Evolutionary conservation across 306 rosid genomes (phyloP).

Genomic region (Gillenia trifoliata): DNA sequence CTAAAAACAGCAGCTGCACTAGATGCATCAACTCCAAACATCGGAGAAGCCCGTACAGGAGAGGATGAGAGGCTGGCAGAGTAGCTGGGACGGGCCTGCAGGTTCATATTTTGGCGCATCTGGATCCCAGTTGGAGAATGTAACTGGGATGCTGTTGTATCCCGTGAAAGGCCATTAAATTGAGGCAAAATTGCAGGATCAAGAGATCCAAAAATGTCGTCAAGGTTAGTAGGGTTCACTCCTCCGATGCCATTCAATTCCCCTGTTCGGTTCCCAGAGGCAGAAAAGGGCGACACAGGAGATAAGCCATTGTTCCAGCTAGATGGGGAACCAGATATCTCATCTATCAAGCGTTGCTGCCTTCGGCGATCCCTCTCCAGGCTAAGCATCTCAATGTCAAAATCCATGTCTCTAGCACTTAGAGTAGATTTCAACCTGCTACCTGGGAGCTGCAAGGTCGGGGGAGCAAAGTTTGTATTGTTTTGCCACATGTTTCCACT

Average conservation of each 20-base stretch:
- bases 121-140: slow-evolving; percentile 53
- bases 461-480: slow-evolving; percentile 44
- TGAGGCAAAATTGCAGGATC: slow-evolving; percentile 51
- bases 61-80: slow-evolving; percentile 38
- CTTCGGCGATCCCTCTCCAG: slow-evolving; percentile 42
- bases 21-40: slow-evolving; percentile 34
- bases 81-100: slow-evolving; percentile 44
- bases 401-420: slow-evolving; percentile 47
- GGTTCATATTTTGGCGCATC: slow-evolving; percentile 47
- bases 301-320: slow-evolving; percentile 52
- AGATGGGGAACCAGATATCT: slow-evolving; percentile 47
- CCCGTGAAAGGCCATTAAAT: slow-evolving; percentile 58
- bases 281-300: slow-evolving; percentile 29
- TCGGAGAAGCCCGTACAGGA: slow-evolving; percentile 42
- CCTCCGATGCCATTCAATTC: slow-evolving; percentile 48
- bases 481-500: slow-evolving; percentile 50
- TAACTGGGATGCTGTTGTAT: slow-evolving; percentile 36
- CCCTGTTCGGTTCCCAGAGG: slow-evolving; percentile 36
- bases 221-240: slow-evolving; percentile 55
- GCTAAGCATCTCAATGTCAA: slow-evolving; percentile 42
- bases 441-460: slow-evolving; percentile 51
- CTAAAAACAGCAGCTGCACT: slow-evolving; percentile 35
- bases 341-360: slow-evolving; percentile 56
- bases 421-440: slow-evolving; percentile 57
- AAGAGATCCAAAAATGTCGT: slow-evolving; percentile 44